Evolutionary conservation across 495 filamentous ascomycete genomes (phyloP).

Genomic region (Aspergillus haitiensis): DNA sequence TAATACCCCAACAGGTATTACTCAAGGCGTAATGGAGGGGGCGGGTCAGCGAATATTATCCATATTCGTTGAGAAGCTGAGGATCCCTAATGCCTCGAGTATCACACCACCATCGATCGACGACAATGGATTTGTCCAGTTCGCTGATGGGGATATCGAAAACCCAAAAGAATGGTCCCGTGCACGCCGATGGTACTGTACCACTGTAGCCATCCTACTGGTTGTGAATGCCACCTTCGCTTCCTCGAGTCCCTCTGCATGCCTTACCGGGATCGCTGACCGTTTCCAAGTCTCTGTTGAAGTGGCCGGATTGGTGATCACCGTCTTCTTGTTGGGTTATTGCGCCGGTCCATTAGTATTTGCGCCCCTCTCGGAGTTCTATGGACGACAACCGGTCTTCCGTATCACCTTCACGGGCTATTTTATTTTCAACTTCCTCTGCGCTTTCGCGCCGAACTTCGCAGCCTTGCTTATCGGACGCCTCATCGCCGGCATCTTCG

Average conservation of each 20-base stretch:
- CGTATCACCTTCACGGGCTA: background rate
- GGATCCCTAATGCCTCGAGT: too few relatives aligned
- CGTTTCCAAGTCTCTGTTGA: background rate
- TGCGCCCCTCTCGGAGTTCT: background rate
- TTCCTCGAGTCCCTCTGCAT: constrained; percentile 1
- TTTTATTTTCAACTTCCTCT: background rate
- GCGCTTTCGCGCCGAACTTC: background rate
- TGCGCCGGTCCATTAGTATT: constrained; percentile 4
- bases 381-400: background rate
- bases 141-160: background rate
- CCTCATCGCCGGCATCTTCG: background rate
- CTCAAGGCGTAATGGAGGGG: too few relatives aligned
- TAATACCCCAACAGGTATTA: too few relatives aligned
- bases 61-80: too few relatives aligned
- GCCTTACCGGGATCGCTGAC: background rate
- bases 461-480: background rate
- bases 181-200: background rate
- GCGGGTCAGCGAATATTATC: too few relatives aligned
- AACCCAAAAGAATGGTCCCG: background rate
- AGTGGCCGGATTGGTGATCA: constrained; percentile 2
- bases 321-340: constrained; percentile 8
- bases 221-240: constrained; percentile 7
- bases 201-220: background rate
- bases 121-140: background rate
- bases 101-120: too few relatives aligned